Conservation (phyloP, 1,139 yeast genomes). For the Zygosaccharomyces sapae region DNA sequence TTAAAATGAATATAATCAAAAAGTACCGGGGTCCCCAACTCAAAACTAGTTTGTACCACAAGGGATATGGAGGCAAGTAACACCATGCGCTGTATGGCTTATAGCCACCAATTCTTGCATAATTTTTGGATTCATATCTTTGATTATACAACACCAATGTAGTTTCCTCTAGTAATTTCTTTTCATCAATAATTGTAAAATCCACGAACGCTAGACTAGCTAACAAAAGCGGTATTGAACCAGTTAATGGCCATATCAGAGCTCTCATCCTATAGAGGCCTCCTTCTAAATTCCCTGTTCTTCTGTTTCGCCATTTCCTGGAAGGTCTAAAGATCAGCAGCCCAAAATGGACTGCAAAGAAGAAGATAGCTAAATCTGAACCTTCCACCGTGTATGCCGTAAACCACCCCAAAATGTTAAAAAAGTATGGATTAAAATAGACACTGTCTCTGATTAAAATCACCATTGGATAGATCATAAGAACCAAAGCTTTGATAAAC, state of each 20-base stretch:
- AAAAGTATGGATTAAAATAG: conserved; percentile 52
- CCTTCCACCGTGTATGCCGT: conserved; percentile 83
- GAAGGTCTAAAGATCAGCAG: conserved; percentile 66
- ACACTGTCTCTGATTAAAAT: conserved; percentile 47
- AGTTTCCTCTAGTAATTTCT: conserved; percentile 16
- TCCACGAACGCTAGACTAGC: conserved; percentile 72
- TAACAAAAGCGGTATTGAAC: conserved; percentile 60
- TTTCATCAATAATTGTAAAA: conserved; percentile 20
- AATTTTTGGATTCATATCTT: conserved; percentile 19
- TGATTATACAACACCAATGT: conserved; percentile 29
- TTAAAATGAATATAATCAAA: conserved; percentile 57
- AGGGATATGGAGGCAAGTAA: conserved; percentile 67
- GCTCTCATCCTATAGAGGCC: conserved; percentile 64
- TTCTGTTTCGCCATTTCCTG: conserved; percentile 43
- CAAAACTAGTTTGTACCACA: conserved; percentile 70
- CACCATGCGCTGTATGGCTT: conserved; percentile 71
- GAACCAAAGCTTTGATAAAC: conserved; percentile 65
- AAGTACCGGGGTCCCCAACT: conserved; percentile 82
- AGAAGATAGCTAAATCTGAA: conserved; percentile 77
- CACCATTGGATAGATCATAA: conserved; percentile 62
- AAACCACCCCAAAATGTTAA: conserved; percentile 78
- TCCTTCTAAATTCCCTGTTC: conserved; percentile 54
- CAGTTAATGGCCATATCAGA: conserved; percentile 55
- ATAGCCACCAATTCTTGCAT: conserved; percentile 46
- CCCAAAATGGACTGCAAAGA: conserved; percentile 81